Percentiles rank a stretch among this genome's conserved stretches.
phyloP scores from a whole-genome alignment of 2,329 filamentous ascomycete genomes.

The Chaetothyriales sp. region DNA sequence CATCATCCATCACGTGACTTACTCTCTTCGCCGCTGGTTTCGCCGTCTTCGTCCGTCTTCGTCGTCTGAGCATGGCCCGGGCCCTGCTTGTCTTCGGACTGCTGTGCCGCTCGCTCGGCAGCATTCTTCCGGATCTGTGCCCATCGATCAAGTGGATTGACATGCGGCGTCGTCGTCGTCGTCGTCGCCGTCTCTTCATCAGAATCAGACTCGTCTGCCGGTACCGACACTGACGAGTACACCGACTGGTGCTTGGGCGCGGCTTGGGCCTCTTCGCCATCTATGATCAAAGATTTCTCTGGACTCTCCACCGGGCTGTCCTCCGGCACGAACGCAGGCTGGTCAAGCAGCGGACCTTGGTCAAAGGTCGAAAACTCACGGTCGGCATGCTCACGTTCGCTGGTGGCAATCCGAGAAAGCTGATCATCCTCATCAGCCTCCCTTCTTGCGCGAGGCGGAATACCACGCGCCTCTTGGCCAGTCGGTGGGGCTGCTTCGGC shows the following conservation, averaged over 20 bases:
- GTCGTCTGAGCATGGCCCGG: slow-evolving; percentile 42
- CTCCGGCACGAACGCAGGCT: slow-evolving; percentile 66
- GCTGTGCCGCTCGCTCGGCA: slow-evolving; percentile 58
- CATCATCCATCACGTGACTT: slow-evolving; percentile 32
- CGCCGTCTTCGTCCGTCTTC: slow-evolving; percentile 55
- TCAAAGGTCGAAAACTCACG: slow-evolving; percentile 56
- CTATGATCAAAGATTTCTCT: background rate
- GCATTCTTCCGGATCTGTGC: slow-evolving; percentile 93
- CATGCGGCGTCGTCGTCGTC: slow-evolving; percentile 7
- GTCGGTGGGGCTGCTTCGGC: slow-evolving; percentile 12
- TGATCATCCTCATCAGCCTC: slow-evolving; percentile 40
- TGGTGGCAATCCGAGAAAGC: slow-evolving; percentile 47
- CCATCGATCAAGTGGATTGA: slow-evolving; percentile 61
- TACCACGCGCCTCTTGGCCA: slow-evolving; percentile 18
- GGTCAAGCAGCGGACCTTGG: slow-evolving; percentile 75
- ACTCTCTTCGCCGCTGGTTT: slow-evolving; percentile 94
- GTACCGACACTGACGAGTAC: slow-evolving; percentile 6
- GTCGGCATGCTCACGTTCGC: slow-evolving; percentile 32
- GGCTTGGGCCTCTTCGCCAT: slow-evolving; percentile 1
- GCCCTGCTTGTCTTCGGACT: slow-evolving; percentile 47
- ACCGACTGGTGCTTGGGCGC: slow-evolving; percentile 15
- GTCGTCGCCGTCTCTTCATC: slow-evolving; percentile 15
- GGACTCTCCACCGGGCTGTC: slow-evolving; percentile 29
- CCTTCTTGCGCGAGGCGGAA: slow-evolving; percentile 31
- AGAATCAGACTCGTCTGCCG: slow-evolving; percentile 7